phyloP scores from a whole-genome alignment of 169 alveolate species.

The Neospora caninum region DNA sequence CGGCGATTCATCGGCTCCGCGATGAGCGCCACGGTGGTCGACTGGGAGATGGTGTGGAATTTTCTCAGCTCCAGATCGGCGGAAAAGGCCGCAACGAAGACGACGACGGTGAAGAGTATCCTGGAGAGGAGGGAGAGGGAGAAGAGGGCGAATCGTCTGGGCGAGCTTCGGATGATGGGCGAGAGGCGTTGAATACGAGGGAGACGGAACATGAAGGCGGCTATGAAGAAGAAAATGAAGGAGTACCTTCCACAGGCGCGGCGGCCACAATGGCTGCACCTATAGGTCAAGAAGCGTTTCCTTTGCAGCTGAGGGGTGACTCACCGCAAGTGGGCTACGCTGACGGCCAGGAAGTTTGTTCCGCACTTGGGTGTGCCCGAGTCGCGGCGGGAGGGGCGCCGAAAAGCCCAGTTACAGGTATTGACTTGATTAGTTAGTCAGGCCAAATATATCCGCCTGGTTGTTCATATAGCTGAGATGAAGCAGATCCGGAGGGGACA shows the following conservation, averaged over 20 bases:
- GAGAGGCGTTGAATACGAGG: not conserved
- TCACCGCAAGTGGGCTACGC: constrained; percentile 1
- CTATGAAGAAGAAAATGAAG: not conserved
- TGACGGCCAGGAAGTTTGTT: constrained; percentile 20
- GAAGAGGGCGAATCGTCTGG: not conserved
- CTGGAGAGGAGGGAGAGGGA: not conserved
- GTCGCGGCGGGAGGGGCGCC: constrained; percentile 9
- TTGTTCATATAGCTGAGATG: not conserved
- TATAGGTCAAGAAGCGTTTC: not conserved
- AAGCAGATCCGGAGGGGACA: too few relatives aligned
- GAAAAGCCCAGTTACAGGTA: not conserved
- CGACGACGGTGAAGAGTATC: not conserved
- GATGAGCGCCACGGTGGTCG: too few relatives aligned
- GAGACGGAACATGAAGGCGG: not conserved
- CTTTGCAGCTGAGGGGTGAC: not conserved
- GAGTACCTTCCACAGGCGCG: not conserved
- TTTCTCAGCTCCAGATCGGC: not conserved
- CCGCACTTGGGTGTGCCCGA: not conserved
- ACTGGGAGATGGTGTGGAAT: not conserved
- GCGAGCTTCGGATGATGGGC: not conserved
- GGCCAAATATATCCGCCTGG: not conserved
- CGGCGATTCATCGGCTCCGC: too few relatives aligned
- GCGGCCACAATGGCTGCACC: not conserved
- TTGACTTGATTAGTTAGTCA: not conserved
- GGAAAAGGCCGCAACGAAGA: not conserved